phyloP scores from a whole-genome alignment of 1,284 basidiomycete genomes.

The Peniophora sp. region DNA sequence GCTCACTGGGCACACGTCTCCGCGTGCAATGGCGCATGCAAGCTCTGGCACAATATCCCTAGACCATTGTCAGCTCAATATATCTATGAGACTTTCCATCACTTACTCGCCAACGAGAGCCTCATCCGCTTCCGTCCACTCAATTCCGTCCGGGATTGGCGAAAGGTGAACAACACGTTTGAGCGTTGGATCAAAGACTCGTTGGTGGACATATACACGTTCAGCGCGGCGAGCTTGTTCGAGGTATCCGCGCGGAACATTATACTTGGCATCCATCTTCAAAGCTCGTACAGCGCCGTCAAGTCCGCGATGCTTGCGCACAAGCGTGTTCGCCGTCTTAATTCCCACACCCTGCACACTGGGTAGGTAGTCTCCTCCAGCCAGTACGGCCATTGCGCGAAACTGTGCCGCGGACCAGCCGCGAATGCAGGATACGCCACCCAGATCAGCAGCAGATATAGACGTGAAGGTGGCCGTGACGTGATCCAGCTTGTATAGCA shows the following conservation, averaged over 20 bases:
- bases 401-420: slow-evolving; percentile 91
- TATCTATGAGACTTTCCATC: slow-evolving; percentile 3
- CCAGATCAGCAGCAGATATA: slow-evolving; percentile 77
- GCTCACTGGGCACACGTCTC: slow-evolving; percentile 75
- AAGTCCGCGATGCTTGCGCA: slow-evolving; percentile 81
- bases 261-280: slow-evolving; percentile 79
- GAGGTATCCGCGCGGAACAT: slow-evolving; percentile 73
- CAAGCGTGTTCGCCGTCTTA: slow-evolving; percentile 85
- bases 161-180: slow-evolving; percentile 66
- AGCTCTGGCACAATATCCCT: slow-evolving; percentile 54
- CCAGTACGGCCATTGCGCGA: slow-evolving; percentile 92
- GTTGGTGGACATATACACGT: slow-evolving; percentile 89
- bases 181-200: slow-evolving; percentile 78
- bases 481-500: slow-evolving; percentile 82
- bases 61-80: no score
- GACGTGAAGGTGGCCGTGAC: slow-evolving; percentile 69
- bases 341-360: slow-evolving; percentile 92
- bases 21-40: slow-evolving; percentile 64
- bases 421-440: slow-evolving; percentile 44
- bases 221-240: slow-evolving; percentile 76
- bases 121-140: slow-evolving; percentile 55
- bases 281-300: slow-evolving; percentile 82
- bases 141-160: slow-evolving; percentile 41
- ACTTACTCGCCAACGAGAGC: slow-evolving; percentile 74
- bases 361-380: slow-evolving; percentile 95